Evolutionary conservation across 208 protist species (phyloP), one percentile per base, ranked within the genome.

Genomic region (Crithidia brevicula): DNA sequence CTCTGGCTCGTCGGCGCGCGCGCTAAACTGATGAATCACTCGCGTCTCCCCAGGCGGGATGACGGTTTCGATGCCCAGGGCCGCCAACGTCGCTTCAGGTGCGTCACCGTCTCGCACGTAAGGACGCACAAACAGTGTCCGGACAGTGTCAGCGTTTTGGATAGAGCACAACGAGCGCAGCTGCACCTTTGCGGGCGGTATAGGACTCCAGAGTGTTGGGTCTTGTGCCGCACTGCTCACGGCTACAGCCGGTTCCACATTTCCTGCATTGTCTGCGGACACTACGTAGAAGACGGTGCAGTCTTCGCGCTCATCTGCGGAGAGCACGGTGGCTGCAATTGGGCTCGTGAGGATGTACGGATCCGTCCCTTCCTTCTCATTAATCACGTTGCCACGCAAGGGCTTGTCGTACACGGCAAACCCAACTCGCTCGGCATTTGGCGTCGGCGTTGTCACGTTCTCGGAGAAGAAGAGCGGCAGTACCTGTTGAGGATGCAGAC

Each of bases 391-490:
- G 11, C 13, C 22, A 5, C 34, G 49, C 56, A 74, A 16, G 10
- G 61, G 61, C 22, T 20, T 63, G 15, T 57, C 22, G 20, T 22
- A 38, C 36, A 75, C 61, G 5, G 25, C 58, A 22, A 75, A 75
- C 5, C 70, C 70, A 0, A 69, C 61, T 3, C 34, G 28, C 9
- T 51, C 59, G 15, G 52, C 59, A n/a, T 67, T 43, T n/a, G 51
- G 51, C 16, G 49, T 47, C 23, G 49, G 33, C 18, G 57, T 74
- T 3, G 67, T 62, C 30, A 33, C 57, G 38, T 66, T 62, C 67
- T 74, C 67, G 27, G 59, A 66, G 50, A 52, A 75, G 36, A 75
- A 75, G n/a, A 75, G 42, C 22, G 70, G 70, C 11, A 75, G 27
- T 20, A 61, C 33, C 45, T 69, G 70, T 33, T 58, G 42, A 0